A percentile compares a stretch with the other conserved stretches of the same genome.
Conservation (phyloP, 2,329 filamentous ascomycete genomes). For the Colletotrichum sp. region DNA sequence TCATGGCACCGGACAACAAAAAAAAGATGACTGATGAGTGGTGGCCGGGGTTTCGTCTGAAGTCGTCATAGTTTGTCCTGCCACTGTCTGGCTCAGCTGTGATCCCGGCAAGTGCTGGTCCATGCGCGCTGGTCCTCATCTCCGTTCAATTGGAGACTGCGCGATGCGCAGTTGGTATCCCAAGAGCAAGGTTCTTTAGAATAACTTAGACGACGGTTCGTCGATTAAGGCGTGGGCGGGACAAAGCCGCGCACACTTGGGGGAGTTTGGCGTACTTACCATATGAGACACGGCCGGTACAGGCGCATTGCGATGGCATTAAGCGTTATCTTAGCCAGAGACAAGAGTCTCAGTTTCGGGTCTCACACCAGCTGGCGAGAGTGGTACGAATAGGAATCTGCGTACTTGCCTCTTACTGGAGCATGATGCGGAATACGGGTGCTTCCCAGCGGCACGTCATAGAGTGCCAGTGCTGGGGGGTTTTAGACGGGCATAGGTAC, state of each 20-base stretch:
- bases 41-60: conserved; percentile 4
- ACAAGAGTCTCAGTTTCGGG: background rate
- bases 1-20: background rate
- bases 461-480: conserved; percentile 1
- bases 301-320: background rate
- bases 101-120: background rate
- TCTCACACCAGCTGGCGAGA: background rate
- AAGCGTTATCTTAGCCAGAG: background rate
- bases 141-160: background rate
- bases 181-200: background rate
- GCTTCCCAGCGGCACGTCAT: conserved; percentile 12
- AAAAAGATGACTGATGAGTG: background rate
- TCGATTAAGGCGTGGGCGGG: background rate
- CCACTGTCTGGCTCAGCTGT: background rate
- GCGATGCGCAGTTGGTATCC: background rate
- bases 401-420: background rate
- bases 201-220: background rate
- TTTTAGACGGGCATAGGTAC: conserved; percentile 4
- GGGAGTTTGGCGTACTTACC: background rate
- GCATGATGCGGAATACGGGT: background rate
- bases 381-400: background rate
- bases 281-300: background rate
- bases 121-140: background rate
- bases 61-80: background rate
- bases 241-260: background rate